These are phyloP conservation scores for Suillus plorans DNA, from an alignment of 768 basidiomycete species.

Conservation along the genomic window DNA sequence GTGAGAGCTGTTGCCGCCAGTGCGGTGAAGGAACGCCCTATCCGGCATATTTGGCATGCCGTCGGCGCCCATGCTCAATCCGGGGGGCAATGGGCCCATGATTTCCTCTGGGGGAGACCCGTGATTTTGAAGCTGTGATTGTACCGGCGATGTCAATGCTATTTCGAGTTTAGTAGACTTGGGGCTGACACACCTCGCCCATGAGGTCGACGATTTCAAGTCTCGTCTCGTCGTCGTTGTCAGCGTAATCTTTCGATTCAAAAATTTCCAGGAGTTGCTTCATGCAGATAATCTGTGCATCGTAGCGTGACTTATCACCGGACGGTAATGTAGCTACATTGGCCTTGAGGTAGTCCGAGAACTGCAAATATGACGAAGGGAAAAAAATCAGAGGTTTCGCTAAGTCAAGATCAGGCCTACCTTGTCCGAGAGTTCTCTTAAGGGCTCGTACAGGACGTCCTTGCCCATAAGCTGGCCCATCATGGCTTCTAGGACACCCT, in stretches of 20 bases:
- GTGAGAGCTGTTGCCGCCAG: no score
- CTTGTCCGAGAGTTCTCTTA: slow-evolving; percentile 76
- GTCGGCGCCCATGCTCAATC: slow-evolving; percentile 55
- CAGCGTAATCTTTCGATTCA: no score
- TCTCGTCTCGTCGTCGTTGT: no score
- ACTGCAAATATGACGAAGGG: slow-evolving; percentile 40
- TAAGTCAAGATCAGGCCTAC: slow-evolving; percentile 35
- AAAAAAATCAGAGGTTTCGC: slow-evolving; percentile 1
- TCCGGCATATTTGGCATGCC: slow-evolving; percentile 49
- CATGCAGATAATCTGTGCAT: slow-evolving; percentile 58
- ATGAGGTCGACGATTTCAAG: no score
- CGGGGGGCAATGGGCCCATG: slow-evolving; percentile 46
- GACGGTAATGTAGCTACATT: slow-evolving; percentile 60
- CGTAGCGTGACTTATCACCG: slow-evolving; percentile 64
- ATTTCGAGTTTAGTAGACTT: no score
- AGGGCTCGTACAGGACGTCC: slow-evolving; percentile 38
- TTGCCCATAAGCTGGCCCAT: slow-evolving; percentile 30
- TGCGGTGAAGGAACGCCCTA: neutral
- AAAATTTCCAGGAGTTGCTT: slow-evolving; percentile 51
- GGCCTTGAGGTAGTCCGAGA: slow-evolving; percentile 70
- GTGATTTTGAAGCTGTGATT: no score
- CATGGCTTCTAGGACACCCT: slow-evolving; percentile 74
- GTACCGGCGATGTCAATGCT: no score
- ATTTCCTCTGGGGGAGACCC: no score
- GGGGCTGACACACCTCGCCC: no score